Conservation (phyloP, 2,329 filamentous ascomycete species). For the Xylariaceae sp. region DNA sequence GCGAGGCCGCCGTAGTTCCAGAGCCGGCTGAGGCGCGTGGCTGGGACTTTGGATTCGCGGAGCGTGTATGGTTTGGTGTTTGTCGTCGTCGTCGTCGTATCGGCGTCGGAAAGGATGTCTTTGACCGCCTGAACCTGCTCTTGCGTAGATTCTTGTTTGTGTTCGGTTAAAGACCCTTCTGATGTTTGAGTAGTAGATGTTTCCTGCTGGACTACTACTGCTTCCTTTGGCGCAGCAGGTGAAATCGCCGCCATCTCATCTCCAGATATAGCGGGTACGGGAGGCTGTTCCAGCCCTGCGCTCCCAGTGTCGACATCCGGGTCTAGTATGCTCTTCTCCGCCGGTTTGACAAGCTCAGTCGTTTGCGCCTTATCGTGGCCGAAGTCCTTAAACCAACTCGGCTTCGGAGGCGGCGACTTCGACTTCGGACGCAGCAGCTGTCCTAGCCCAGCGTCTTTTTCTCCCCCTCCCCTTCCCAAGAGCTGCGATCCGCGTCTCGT, state of each 20-base stretch:
- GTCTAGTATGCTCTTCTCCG: constrained; percentile 11
- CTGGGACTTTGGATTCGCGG: constrained; percentile 83
- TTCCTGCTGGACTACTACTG: neutral
- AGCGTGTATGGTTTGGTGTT: constrained; percentile 54
- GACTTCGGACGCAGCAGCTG: constrained; percentile 19
- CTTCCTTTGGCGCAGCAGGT: neutral
- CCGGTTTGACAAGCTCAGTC: constrained; percentile 8
- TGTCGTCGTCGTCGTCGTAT: constrained; percentile 1
- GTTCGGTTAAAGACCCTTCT: too few species aligned
- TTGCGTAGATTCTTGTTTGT: too few species aligned
- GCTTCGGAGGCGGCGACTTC: constrained; percentile 18
- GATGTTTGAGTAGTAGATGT: too few species aligned
- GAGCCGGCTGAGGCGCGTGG: constrained; percentile 76
- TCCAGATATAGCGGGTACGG: neutral
- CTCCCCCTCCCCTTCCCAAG: constrained; percentile 30
- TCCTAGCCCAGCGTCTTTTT: constrained; percentile 22
- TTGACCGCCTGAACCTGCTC: constrained; percentile 23
- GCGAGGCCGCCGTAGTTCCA: constrained; percentile 95
- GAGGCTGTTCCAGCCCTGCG: neutral
- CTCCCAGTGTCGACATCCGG: constrained; percentile 12
- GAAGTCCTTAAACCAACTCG: constrained; percentile 33
- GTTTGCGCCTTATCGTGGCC: constrained; percentile 26
- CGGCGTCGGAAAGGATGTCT: constrained; percentile 18
- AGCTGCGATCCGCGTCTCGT: constrained; percentile 42
- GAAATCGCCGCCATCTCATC: neutral